Evolutionary conservation across 108 stramenopile species (phyloP), one percentile per base, ranked within the genome.

Genomic region (Nitzschia sp.): DNA sequence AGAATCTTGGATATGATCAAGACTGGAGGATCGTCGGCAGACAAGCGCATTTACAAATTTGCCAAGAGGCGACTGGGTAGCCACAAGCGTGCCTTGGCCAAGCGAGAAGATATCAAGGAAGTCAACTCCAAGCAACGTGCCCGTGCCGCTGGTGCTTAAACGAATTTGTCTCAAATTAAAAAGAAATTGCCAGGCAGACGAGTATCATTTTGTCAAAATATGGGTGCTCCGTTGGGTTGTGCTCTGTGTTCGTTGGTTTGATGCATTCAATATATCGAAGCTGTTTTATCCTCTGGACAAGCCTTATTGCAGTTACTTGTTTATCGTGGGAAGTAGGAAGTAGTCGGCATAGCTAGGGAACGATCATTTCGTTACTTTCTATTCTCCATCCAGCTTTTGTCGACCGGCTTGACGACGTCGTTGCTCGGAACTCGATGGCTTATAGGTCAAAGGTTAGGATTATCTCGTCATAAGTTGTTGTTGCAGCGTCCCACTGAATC

Each of bases 1-100:
- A 85, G 99, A 54, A 95, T 99, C 70, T 89, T 99, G 55, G 99
- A 99, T 88, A 97, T 99, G 97, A 97, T 99, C 95, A 98, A 98
- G 92, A 95, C 96, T 33, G 96, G 97, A 38, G 98, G 98, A 62
- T 86, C 88, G 46, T 80, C 91, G 49, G 96, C 97, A 19, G 99
- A 99, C 62, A 99, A 99, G 96, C 89, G 97, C 58, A 82, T 98
- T 77, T 99, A 99, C 97, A 98, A 98, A 83, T 98, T 96, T 69
- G 98, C 99, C 88, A 99, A 99, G 97, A 78, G 93, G 70, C 87
- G 97, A 70, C 88, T 99, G 70, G 99, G 99, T 27, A 91, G 90
- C 68, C 98, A 99, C 98, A 97, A 96, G 83, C 94, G 99, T 66
- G 99, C 99, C 4, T 46, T 98, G 54, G 85, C 81, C 72, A 99